Evolutionary conservation across 495 filamentous ascomycete genomes (phyloP).

Genomic region (Podospora sp.): DNA sequence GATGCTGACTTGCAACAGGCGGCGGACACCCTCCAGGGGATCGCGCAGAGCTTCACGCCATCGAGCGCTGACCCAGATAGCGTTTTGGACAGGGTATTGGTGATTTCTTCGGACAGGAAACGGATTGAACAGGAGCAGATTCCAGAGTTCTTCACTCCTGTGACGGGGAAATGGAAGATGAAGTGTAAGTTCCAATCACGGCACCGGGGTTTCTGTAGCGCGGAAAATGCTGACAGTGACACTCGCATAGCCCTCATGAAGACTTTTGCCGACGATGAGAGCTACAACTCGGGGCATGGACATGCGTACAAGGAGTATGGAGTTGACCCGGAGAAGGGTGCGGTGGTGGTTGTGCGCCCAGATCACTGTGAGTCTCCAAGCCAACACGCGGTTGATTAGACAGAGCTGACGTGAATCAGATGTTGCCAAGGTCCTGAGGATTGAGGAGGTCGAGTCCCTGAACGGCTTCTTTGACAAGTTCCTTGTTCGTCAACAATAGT

Average conservation of each 20-base stretch:
- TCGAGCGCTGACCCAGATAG: constrained; percentile 52
- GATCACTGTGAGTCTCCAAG: constrained; percentile 62
- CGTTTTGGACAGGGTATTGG: constrained; percentile 62
- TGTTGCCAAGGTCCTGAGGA: constrained; percentile 28
- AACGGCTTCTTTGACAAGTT: constrained; percentile 31
- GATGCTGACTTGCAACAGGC: constrained; percentile 27
- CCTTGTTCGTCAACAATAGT: constrained; percentile 10
- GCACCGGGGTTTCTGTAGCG: neutral
- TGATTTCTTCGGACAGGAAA: constrained; percentile 56
- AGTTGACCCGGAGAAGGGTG: constrained; percentile 56
- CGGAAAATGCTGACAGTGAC: constrained; percentile 6
- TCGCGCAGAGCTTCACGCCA: constrained; percentile 51
- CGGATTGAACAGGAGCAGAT: constrained; percentile 62
- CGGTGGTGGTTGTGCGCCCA: constrained; percentile 63
- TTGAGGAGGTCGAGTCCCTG: constrained; percentile 28
- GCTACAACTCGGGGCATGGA: constrained; percentile 66
- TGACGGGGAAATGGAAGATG: constrained; percentile 61
- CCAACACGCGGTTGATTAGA: neutral
- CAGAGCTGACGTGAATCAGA: constrained; percentile 22
- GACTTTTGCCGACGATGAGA: constrained; percentile 67
- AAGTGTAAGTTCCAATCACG: constrained; percentile 47
- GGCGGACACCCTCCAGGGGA: constrained; percentile 33
- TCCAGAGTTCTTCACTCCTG: constrained; percentile 60
- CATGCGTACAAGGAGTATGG: constrained; percentile 65
- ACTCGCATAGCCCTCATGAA: constrained; percentile 57